A percentile compares a stretch with the other conserved stretches of the same genome.
Conservation (phyloP, 768 basidiomycete genomes). For the Leccinum fibrillosum region DNA sequence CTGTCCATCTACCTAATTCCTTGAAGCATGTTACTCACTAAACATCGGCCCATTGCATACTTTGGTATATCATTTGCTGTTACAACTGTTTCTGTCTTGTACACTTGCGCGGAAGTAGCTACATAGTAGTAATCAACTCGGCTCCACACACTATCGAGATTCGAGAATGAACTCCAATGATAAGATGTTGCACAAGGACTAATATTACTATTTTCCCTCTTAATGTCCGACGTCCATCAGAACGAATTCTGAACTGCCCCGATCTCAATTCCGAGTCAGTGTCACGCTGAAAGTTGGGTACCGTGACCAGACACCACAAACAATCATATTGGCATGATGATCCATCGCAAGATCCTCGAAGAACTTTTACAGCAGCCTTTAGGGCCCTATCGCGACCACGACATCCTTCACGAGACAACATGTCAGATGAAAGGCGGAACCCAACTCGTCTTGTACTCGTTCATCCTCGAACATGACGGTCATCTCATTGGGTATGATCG, state of each 20-base stretch:
- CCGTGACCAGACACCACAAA: not conserved
- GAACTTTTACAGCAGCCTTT: conserved; percentile 27
- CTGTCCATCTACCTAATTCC: conserved; percentile 26
- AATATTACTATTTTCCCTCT: not conserved
- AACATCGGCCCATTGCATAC: conserved; percentile 25
- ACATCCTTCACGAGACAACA: conserved; percentile 19
- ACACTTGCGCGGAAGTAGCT: conserved; percentile 24
- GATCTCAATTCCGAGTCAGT: not conserved
- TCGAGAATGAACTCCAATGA: not conserved
- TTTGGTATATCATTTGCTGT: conserved; percentile 31
- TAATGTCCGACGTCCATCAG: not conserved
- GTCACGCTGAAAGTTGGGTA: too few relatives aligned
- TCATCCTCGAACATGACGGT: conserved; percentile 26
- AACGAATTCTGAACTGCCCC: not conserved
- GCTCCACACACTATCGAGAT: not conserved
- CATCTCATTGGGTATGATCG: conserved; percentile 23
- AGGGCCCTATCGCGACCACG: conserved; percentile 29
- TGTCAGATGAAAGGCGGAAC: conserved; percentile 15
- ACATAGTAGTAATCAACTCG: conserved; percentile 10
- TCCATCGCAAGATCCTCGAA: conserved; percentile 15
- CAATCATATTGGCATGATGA: conserved; percentile 18
- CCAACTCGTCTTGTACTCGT: conserved; percentile 27
- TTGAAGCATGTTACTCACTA: conserved; percentile 22
- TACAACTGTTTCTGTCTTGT: conserved; percentile 27
- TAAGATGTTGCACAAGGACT: not conserved